Evolutionary conservation across 352 stramenopile genomes (phyloP), one percentile per base, ranked within the genome.

Genomic region (Pythium sukuiense): DNA sequence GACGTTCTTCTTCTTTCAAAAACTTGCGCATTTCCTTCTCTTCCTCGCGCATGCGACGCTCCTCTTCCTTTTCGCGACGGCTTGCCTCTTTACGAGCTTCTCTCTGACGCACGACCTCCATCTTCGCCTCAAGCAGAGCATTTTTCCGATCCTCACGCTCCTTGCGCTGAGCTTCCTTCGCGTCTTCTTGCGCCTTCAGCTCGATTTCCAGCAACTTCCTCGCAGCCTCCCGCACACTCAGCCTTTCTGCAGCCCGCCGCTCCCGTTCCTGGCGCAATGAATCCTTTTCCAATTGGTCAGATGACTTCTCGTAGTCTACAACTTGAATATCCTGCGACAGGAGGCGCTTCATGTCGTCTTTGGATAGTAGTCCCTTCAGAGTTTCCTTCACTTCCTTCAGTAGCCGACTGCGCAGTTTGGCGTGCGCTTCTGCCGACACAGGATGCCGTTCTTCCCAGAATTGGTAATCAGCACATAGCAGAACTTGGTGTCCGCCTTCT

Each of bases 371-470:
- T 26, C 46, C 54, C 37, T 77, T 79, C 0, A 90, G 53, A 1
- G 65, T 27, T 35, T 90, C 73, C 49, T 81, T 90, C 29, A 84
- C 56, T 70, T 93, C 81, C 20, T 78, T 79, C 64, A 79, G 71
- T 24, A 93, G 37, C 26, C 81, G 76, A 11, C 72, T 69, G 3
- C 83, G 83, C 50, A 90, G 61, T 41, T 90, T 91, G 2, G 76
- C 60, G 62, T 92, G 82, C 3, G 81, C 72, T 14, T 90, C 78
- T 9, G 78, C 70, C 29, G 76, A 80, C 13, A 92, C 79, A 6
- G 80, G 67, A 67, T 95, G 81, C 3, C 85, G 80, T 56, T 92
- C 80, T 70, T 95, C 85, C 87, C 85, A 95, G n/a, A 95, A 92
- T 43, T 90, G 81, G 66, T 95, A 95, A 55, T 90, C 82, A 27